Evolutionary conservation across 441 rosid species (phyloP).

Genomic region (Dalechampia spathulata): DNA sequence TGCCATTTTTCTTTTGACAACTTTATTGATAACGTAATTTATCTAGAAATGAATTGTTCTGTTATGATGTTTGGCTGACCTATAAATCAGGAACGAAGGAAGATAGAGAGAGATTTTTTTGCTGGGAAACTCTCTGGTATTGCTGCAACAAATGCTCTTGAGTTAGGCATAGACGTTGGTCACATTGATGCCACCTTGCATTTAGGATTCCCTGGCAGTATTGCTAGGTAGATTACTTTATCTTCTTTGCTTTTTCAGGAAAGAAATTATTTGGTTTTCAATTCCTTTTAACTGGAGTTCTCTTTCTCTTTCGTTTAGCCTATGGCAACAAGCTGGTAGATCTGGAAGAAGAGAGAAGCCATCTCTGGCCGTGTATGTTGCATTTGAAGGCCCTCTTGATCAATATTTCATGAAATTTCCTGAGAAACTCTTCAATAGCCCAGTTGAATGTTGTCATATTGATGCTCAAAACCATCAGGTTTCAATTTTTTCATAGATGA

Average conservation of each 20-base stretch:
- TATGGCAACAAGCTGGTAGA: constrained; percentile 98
- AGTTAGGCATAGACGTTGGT: constrained; percentile 97
- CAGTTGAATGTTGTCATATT: constrained; percentile 82
- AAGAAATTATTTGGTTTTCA: constrained; percentile 10
- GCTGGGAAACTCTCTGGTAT: constrained; percentile 84
- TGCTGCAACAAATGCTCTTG: constrained; percentile 96
- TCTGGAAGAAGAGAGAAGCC: constrained; percentile 87
- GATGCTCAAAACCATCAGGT: constrained; percentile 88
- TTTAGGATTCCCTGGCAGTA: constrained; percentile 95
- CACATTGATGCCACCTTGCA: constrained; percentile 90
- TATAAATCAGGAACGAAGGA: constrained; percentile 62
- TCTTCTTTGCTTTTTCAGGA: constrained; percentile 8
- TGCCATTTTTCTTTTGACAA: background rate
- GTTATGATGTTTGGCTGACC: constrained; percentile 14
- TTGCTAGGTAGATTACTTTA: constrained; percentile 60
- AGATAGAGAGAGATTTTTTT: constrained; percentile 75
- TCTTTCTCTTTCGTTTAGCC: constrained; percentile 37
- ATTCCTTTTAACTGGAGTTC: constrained; percentile 12
- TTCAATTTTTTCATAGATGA: constrained; percentile 13
- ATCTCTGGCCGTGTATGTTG: constrained; percentile 87
- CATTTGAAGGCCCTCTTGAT: constrained; percentile 80
- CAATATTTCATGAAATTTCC: constrained; percentile 91
- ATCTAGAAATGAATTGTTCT: too few species aligned
- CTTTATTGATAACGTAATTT: background rate
- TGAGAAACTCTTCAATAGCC: constrained; percentile 63